These are phyloP conservation scores for Pleomassaria siparia DNA, from an alignment of 2,329 filamentous ascomycete species.

Conservation along the genomic window DNA sequence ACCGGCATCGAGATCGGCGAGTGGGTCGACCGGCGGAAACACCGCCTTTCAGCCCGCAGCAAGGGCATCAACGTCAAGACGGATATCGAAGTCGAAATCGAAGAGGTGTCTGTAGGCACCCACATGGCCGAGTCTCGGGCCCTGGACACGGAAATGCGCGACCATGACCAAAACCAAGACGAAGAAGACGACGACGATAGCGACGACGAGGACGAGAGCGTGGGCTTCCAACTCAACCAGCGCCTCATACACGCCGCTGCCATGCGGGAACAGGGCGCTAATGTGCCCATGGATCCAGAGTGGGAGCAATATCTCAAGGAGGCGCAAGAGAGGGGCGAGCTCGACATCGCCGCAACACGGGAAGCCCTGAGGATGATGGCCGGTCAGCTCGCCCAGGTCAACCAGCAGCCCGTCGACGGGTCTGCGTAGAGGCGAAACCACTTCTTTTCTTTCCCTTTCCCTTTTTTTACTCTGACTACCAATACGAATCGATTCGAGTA, in stretches of 20 bases:
- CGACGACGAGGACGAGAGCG: constrained; percentile 54
- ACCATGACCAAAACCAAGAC: constrained; percentile 49
- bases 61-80: constrained; percentile 45
- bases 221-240: constrained; percentile 62
- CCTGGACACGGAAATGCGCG: constrained; percentile 26
- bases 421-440: background rate
- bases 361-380: constrained; percentile 35
- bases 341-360: constrained; percentile 37
- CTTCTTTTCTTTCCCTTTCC: background rate
- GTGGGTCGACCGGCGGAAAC: constrained; percentile 54
- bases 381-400: constrained; percentile 29
- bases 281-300: constrained; percentile 66
- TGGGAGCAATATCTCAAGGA: constrained; percentile 77
- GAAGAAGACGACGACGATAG: constrained; percentile 28
- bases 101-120: constrained; percentile 31
- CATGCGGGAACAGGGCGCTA: constrained; percentile 62
- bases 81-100: constrained; percentile 46
- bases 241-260: constrained; percentile 66
- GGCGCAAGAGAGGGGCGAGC: constrained; percentile 62
- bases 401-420: constrained; percentile 13
- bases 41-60: constrained; percentile 6
- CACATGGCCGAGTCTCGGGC: constrained; percentile 7
- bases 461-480: constrained; percentile 6
- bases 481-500: constrained; percentile 6
- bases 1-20: constrained; percentile 67